Evolutionary conservation across 1,139 yeast species (phyloP).

Genomic region (Eremothecium cymbalariae): DNA sequence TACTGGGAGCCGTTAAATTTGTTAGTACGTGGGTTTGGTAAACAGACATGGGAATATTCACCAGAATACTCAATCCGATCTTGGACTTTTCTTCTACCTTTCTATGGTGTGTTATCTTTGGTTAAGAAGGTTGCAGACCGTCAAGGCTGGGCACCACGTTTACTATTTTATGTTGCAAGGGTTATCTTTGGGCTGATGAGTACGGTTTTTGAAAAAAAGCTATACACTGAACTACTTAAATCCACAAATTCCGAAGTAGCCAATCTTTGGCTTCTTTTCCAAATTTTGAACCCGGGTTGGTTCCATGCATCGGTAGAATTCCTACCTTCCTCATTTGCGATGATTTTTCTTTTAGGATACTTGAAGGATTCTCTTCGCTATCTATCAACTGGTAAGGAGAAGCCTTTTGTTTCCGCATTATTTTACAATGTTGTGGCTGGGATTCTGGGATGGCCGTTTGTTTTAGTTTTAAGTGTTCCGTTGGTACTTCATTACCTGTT

Average conservation of each 20-base stretch:
- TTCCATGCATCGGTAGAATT: constrained; percentile 82
- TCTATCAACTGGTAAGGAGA: constrained; percentile 21
- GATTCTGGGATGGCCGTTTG: constrained; percentile 87
- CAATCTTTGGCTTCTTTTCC: constrained; percentile 30
- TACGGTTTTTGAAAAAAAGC: constrained; percentile 31
- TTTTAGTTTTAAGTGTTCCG: constrained; percentile 58
- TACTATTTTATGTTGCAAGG: constrained; percentile 48
- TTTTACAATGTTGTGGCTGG: constrained; percentile 57
- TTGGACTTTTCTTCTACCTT: constrained; percentile 63
- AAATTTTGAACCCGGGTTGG: constrained; percentile 38
- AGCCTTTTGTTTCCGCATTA: constrained; percentile 30
- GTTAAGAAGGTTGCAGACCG: constrained; percentile 7
- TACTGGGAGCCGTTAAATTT: constrained; percentile 91
- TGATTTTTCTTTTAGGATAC: constrained; percentile 55
- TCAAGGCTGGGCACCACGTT: constrained; percentile 16
- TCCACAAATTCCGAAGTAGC: constrained; percentile 35
- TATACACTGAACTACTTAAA: constrained; percentile 22
- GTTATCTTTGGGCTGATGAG: constrained; percentile 43
- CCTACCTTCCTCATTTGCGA: constrained; percentile 79
- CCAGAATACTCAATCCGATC: constrained; percentile 85
- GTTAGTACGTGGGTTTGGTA: constrained; percentile 72
- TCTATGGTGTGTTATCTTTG: constrained; percentile 36
- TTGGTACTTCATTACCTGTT: constrained; percentile 34
- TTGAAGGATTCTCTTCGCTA: constrained; percentile 30
- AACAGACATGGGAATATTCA: constrained; percentile 95